Evolutionary conservation across 495 filamentous ascomycete genomes (phyloP), one percentile per base, ranked within the genome.

Genomic region (Choiromyces venosus): DNA sequence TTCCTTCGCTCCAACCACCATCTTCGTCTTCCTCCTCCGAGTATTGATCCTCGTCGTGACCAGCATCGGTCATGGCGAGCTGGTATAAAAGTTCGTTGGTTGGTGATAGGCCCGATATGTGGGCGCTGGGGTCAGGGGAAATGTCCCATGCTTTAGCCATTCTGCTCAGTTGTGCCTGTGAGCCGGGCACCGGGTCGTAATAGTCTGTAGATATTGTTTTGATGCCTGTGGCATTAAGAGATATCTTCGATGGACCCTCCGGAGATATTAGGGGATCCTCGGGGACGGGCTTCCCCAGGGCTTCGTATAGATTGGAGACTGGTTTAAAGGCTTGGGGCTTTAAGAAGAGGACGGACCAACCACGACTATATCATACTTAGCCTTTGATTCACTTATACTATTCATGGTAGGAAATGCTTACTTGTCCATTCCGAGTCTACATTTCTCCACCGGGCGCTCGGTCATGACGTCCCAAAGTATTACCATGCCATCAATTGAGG

Each of bases 401-500:
- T 37, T 40, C 25, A 35, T 44, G 21, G 37, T 37, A 29, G 56
- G 68, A 39, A 40, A 40, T 37, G 37, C 35, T 39, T 64, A 65
- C 40, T 36, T 66, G 25, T 65, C 66, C 37, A 40, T 29, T 8
- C 77, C 77, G 67, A 80, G 65, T 64, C 40, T 72, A 61, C 78
- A 80, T 37, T 70, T 72, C 66, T 80, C 78, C 7, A 80, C 78
- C 35, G 71, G 52, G 14, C 74, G 70, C 65, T 80, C 74, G 4
- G 77, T 80, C 18, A 69, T 44, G 25, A 94, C 85, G 67, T 90
- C 86, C 86, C 93, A 91, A 3, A 93, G 71, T 69, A 89, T 85
- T 0, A 89, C 84, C 29, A 81, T 83, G 33, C 92, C 92, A 25
- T 83, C 77, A 64, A 97, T 93, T 74, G 93, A 91, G 16, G 88